A percentile compares a stretch with the other conserved stretches of the same genome.
phyloP scores from a whole-genome alignment of 1,139 yeast species.

The Hemisphaericaspora xylofermentans region DNA sequence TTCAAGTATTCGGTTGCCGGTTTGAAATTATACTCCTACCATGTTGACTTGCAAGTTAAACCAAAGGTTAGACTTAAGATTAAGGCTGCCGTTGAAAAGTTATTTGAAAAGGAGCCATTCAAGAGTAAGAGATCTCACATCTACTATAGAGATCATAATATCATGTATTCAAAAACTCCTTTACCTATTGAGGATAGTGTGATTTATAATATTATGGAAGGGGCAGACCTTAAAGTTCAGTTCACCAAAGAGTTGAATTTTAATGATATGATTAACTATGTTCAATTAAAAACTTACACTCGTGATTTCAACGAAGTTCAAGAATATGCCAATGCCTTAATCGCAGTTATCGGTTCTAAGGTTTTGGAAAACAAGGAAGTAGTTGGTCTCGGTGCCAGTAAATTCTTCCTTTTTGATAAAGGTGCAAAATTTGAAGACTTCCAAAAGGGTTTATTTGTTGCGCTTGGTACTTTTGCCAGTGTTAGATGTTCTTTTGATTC shows the following conservation, averaged over 20 bases:
- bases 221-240: slow-evolving; percentile 10
- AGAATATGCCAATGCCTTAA: slow-evolving; percentile 14
- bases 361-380: slow-evolving; percentile 10
- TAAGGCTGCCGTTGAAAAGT: slow-evolving; percentile 10
- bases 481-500: slow-evolving; percentile 13
- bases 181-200: slow-evolving; percentile 14
- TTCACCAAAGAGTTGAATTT: slow-evolving; percentile 12
- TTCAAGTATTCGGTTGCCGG: slow-evolving; percentile 12
- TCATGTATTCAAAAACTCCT: slow-evolving; percentile 10
- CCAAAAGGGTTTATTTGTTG: slow-evolving; percentile 12
- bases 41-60: slow-evolving; percentile 9
- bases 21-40: slow-evolving; percentile 12
- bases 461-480: slow-evolving; percentile 15
- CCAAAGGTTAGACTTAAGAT: slow-evolving; percentile 4
- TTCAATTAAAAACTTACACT: slow-evolving; percentile 9
- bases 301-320: slow-evolving; percentile 12
- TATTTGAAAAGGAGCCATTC: slow-evolving; percentile 12
- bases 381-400: slow-evolving; percentile 13
- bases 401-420: slow-evolving; percentile 13
- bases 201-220: slow-evolving; percentile 9
- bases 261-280: slow-evolving; percentile 11
- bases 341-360: slow-evolving; percentile 14
- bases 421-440: slow-evolving; percentile 9
- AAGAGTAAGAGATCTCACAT: slow-evolving; percentile 12
- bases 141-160: slow-evolving; percentile 11